Percentiles rank a stretch among this genome's conserved stretches.
phyloP scores from a whole-genome alignment of 2,329 filamentous ascomycete species.

The Cercospora sojina region DNA sequence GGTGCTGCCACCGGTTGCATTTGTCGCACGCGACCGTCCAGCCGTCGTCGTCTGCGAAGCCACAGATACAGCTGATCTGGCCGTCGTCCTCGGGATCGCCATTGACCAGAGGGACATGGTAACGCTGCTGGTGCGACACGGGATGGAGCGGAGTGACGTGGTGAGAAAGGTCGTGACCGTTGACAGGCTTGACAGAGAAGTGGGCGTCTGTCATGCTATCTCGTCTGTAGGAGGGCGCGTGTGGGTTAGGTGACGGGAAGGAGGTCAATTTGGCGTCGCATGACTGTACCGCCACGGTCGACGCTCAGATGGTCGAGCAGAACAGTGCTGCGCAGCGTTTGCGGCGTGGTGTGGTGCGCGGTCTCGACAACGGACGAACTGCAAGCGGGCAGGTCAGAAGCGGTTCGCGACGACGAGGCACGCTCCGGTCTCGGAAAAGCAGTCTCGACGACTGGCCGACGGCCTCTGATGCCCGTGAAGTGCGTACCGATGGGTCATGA shows the following conservation, averaged over 20 bases:
- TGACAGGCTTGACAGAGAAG: conserved; percentile 36
- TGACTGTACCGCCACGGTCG: conserved; percentile 35
- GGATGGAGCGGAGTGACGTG: conserved; percentile 31
- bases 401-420: conserved; percentile 2
- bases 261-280: conserved; percentile 37
- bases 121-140: conserved; percentile 27
- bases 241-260: conserved; percentile 36
- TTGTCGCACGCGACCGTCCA: conserved; percentile 94
- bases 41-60: conserved; percentile 90
- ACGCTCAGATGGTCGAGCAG: conserved; percentile 18
- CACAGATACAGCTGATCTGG: conserved; percentile 97
- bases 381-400: conserved; percentile 19
- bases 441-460: conserved; percentile 2
- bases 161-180: conserved; percentile 32
- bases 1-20: conserved; percentile 98
- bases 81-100: conserved; percentile 71
- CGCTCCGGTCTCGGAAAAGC: conserved; percentile 7
- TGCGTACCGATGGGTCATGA: conserved; percentile 23
- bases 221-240: conserved; percentile 32
- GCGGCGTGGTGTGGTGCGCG: conserved; percentile 20
- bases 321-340: conserved; percentile 16
- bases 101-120: conserved; percentile 24
- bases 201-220: conserved; percentile 42
- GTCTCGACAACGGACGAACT: conserved; percentile 21
- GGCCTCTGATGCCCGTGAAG: conserved; percentile 4